A percentile compares a stretch with the other conserved stretches of the same genome.
phyloP scores from a whole-genome alignment of 2,329 filamentous ascomycete species.

The Colletotrichum sp. region DNA sequence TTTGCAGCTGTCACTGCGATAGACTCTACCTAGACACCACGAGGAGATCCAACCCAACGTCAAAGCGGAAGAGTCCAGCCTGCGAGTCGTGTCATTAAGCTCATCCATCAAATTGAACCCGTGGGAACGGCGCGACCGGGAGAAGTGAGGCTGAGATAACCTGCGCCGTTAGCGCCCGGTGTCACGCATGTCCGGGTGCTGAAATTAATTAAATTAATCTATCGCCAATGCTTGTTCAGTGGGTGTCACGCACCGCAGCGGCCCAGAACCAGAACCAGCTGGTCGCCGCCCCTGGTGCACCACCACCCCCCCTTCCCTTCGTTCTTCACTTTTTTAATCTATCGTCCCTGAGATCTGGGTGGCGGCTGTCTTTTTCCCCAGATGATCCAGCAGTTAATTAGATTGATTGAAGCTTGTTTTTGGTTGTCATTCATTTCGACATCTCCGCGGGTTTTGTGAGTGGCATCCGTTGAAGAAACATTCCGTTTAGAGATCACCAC shows the following conservation, averaged over 20 bases:
- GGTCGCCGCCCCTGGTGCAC: background rate
- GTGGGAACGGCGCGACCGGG: background rate
- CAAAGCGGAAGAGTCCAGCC: background rate
- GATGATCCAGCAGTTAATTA: background rate
- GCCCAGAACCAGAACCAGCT: background rate
- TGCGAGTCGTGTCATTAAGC: conserved; percentile 7
- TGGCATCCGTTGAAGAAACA: background rate
- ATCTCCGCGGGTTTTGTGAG: background rate
- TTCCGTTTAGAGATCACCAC: background rate
- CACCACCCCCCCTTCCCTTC: background rate
- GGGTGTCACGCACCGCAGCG: background rate
- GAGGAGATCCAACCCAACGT: background rate
- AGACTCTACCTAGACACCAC: background rate
- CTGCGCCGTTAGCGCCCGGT: background rate
- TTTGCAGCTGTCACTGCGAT: background rate
- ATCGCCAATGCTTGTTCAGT: conserved; percentile 16
- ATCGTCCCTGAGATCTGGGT: background rate
- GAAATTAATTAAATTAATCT: conserved; percentile 9
- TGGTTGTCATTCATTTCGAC: background rate
- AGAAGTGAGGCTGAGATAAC: background rate
- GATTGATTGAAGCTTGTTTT: background rate
- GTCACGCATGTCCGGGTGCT: background rate
- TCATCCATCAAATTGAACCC: background rate
- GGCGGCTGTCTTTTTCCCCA: background rate
- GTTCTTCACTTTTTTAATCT: background rate